These are phyloP conservation scores for Hansenula anomala DNA, from an alignment of 1,139 yeast genomes.

Conservation along the genomic window DNA sequence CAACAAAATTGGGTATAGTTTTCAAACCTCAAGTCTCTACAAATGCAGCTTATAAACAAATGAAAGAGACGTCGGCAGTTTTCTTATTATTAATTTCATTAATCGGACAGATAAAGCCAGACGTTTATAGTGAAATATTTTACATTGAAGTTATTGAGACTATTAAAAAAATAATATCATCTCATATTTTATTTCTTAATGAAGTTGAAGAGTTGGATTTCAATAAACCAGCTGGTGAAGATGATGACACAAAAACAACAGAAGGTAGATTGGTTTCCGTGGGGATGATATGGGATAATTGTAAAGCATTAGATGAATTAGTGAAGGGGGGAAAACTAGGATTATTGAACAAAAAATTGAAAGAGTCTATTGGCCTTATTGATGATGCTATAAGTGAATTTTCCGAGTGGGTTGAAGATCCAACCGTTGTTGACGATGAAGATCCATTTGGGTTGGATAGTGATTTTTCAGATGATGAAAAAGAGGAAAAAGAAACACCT, in stretches of 20 bases:
- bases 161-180: slow-evolving; percentile 5
- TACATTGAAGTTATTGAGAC: slow-evolving; percentile 9
- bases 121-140: slow-evolving; percentile 13
- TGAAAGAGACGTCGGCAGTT: slow-evolving; percentile 32
- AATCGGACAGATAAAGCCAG: slow-evolving; percentile 10
- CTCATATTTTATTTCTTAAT: slow-evolving; percentile 22
- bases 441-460: slow-evolving; percentile 36
- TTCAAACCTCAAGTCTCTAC: slow-evolving; percentile 55
- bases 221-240: slow-evolving; percentile 15
- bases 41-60: slow-evolving; percentile 49
- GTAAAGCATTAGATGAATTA: slow-evolving; percentile 40
- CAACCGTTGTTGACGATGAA: slow-evolving; percentile 39
- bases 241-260: slow-evolving; percentile 11
- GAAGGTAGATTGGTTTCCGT: slow-evolving; percentile 49
- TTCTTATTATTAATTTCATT: slow-evolving; percentile 14
- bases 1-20: slow-evolving; percentile 74
- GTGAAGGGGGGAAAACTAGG: slow-evolving; percentile 47
- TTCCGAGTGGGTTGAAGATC: slow-evolving; percentile 62
- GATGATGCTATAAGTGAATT: slow-evolving; percentile 65
- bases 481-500: slow-evolving; percentile 25
- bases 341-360: slow-evolving; percentile 40
- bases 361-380: slow-evolving; percentile 41
- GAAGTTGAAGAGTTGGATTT: slow-evolving; percentile 26
- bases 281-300: slow-evolving; percentile 61
- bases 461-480: slow-evolving; percentile 24